phyloP scores from a whole-genome alignment of 495 filamentous ascomycete genomes.

The Podospora comata region DNA sequence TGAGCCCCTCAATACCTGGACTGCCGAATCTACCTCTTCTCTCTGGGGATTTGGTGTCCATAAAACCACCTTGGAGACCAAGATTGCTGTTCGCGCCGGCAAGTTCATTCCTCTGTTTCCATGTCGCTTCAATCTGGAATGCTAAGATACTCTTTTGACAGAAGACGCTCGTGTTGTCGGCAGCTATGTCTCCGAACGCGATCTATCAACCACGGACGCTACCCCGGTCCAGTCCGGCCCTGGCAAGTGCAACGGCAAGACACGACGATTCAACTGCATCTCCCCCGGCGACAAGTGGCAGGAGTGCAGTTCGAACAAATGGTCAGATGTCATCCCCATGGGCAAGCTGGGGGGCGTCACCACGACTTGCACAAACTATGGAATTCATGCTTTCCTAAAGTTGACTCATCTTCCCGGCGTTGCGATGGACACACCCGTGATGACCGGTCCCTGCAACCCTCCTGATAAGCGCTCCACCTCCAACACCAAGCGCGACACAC shows the following conservation, averaged over 20 bases:
- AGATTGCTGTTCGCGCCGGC: neutral
- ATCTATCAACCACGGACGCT: neutral
- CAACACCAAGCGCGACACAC: neutral
- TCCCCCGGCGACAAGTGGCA: neutral
- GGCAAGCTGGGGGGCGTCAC: neutral
- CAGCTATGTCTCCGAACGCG: neutral
- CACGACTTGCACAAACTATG: neutral
- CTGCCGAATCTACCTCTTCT: neutral
- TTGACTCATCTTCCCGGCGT: neutral
- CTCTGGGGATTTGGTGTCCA: neutral
- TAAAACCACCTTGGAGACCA: neutral
- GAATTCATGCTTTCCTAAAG: neutral
- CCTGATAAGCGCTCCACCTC: neutral
- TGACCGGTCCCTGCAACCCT: neutral
- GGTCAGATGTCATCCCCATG: neutral
- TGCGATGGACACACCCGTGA: neutral
- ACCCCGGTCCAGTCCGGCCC: neutral
- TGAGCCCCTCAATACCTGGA: neutral
- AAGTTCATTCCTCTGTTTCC: neutral
- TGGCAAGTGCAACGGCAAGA: neutral
- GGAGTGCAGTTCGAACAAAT: neutral
- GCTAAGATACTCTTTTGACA: neutral
- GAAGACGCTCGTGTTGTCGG: neutral
- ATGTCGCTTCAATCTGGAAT: neutral
- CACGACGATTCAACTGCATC: neutral